Evolutionary conservation across 345 rosid genomes (phyloP), one percentile per base, ranked within the genome.

Genomic region (Zanthoxylum bungeanum): DNA sequence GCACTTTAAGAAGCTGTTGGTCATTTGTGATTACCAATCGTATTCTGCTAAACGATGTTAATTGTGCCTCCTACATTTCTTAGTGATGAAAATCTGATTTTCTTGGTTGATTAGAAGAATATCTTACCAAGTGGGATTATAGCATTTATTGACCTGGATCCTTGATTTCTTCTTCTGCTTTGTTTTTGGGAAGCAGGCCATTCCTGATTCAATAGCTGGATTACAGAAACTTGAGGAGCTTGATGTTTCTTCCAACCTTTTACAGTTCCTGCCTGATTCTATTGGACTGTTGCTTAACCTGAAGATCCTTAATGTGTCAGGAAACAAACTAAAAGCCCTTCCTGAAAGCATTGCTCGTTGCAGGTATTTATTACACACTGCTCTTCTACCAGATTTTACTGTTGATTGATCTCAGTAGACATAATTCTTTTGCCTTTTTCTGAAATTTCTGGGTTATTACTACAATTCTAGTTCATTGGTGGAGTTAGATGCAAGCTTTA

Each of bases 131-230:
- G 37, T 71, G 5, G 36, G 44, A 25, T 36, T 64, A 40, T 37
- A 50, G 50, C 37, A 66, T 39, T 50, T 60, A 9, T 10, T 21
- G 21, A 30, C 47, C 2, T 31, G 30, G 30, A 50, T 57, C 24
- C 33, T 53, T 60, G 4, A 24, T 25, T 50, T 12, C 9, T 50
- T 12, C 9, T 39, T 40, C 10, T 71, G 22, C 6, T 51, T 61
- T 56, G 5, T 12, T 25, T 53, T 14, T 66, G 42, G 24, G 77
- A 57, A 73, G 70, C 87, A 95, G 99, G 70, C 79, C 19, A 76
- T 96, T 80, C 99, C 99, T n/a, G 99, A 93, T 74, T 77, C 96
- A 28, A 80, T 96, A 73, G 88, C 89, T 17, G 96, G 89, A 57
- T 71, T 96, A 51, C 82, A 82, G 68, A 83, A 83, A 66, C 93